Base-by-base conservation (phyloP, 1,284 basidiomycete species). In the Xerocomus amazonicus region DNA sequence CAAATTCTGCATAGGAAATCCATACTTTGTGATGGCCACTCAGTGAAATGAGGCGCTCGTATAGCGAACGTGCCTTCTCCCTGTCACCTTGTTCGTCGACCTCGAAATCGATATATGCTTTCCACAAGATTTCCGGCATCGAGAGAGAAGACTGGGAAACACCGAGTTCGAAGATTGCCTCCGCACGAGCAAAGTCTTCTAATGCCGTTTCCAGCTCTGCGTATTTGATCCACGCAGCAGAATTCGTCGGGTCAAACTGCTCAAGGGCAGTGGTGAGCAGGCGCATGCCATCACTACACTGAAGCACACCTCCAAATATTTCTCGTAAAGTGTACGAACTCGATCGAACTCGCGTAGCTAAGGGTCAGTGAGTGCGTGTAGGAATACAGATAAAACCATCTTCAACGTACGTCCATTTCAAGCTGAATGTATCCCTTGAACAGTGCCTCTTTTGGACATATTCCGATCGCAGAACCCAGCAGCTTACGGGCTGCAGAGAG, bases 111-210 rank as follows among this genome's bases (percentile, higher is more conserved):
- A 99, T 93, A 70, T 94, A 99, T 4, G 92, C 91, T 66, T 94
- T 95, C 93, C 93, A 96, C n/a, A 97, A 79, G 10, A 97, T 78
- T 69, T 99, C 97, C 3, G 97, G 97, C 93, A 98, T 98, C 50
- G 97, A 94, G 36, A 99, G 77, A n/a, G 86, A 84, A 0, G 79
- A 71, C 63, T 99, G 97, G 3, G 87, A 77, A n/a, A 96, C 83
- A 3, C 92, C 97, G 34, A 99, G 83, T 69, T 99, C 95, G 69
- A 93, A 99, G 63, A 99, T 94, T 3, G 86, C 95, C 13, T 97
- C 87, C 3, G 94, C 92, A 41, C 97, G 92, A 26, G 85, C 76
- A 65, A 90, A 87, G 69, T 99, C 97, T 68, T 92, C 92, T 1
- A 99, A 79, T 47, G 92, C 90, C 0, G 85, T 83, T 72, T 99